These are phyloP conservation scores for Takashimella koratensis DNA, from an alignment of 1,284 basidiomycete genomes.

Conservation along the genomic window DNA sequence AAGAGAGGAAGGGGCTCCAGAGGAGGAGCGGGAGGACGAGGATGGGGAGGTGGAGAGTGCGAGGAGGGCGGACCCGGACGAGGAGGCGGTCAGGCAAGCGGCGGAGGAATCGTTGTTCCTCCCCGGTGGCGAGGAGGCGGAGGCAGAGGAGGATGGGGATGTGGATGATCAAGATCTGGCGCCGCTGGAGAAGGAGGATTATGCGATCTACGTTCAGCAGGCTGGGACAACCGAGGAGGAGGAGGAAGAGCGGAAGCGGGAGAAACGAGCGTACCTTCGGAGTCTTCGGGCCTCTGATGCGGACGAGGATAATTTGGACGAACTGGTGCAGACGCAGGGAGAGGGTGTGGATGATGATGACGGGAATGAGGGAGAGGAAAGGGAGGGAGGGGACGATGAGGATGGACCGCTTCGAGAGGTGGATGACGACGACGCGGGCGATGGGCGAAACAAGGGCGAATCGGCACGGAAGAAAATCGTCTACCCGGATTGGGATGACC, in stretches of 20 bases:
- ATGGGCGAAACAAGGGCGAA: neutral
- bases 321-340: slow-evolving; percentile 18
- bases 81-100: slow-evolving; percentile 4
- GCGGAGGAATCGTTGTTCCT: neutral
- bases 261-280: slow-evolving; percentile 4
- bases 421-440: slow-evolving; percentile 3
- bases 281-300: slow-evolving; percentile 5
- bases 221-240: slow-evolving; percentile 14
- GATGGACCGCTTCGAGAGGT: slow-evolving; percentile 9
- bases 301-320: slow-evolving; percentile 17
- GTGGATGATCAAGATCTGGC: slow-evolving; percentile 50
- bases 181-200: slow-evolving; percentile 43
- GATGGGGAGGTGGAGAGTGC: slow-evolving; percentile 1
- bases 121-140: neutral
- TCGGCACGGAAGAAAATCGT: neutral
- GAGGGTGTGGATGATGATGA: slow-evolving; percentile 17
- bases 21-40: slow-evolving; percentile 7
- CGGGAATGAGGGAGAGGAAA: slow-evolving; percentile 7
- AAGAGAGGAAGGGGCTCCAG: slow-evolving; percentile 16
- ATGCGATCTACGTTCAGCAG: slow-evolving; percentile 12
- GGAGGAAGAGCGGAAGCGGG: slow-evolving; percentile 5
- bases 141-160: slow-evolving; percentile 1
- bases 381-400: slow-evolving; percentile 18
- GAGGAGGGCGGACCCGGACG: neutral
- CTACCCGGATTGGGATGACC: slow-evolving; percentile 30